Conservation (phyloP, 805 yeast genomes). For the Deakozyma indianensis region DNA sequence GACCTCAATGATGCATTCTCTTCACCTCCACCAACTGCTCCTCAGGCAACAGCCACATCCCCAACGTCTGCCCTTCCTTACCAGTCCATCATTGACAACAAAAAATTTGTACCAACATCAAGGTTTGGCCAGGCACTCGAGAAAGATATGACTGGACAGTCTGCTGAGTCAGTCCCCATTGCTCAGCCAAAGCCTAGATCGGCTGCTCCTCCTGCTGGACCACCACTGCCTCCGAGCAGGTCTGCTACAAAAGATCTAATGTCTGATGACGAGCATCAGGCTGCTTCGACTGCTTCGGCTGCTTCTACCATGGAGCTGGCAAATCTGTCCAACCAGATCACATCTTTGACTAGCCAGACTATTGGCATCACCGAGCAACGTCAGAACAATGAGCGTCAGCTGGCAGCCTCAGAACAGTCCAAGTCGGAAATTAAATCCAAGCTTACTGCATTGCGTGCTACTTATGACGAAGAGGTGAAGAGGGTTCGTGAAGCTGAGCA, state of each 20-base stretch:
- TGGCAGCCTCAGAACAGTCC: slow-evolving; percentile 47
- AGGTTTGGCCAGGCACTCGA: slow-evolving; percentile 67
- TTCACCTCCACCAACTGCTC: slow-evolving; percentile 26
- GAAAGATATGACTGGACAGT: slow-evolving; percentile 19
- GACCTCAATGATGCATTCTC: slow-evolving; percentile 43
- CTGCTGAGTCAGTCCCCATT: slow-evolving; percentile 19
- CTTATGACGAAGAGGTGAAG: slow-evolving; percentile 66
- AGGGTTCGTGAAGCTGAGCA: slow-evolving; percentile 63
- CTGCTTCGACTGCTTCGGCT: slow-evolving; percentile 61
- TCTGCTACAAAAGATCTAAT: slow-evolving; percentile 27
- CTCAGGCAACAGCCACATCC: too few species aligned
- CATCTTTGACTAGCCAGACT: slow-evolving; percentile 64
- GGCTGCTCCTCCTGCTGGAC: slow-evolving; percentile 9
- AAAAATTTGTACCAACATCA: slow-evolving; percentile 66
- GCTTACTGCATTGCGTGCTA: slow-evolving; percentile 45
- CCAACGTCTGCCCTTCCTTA: slow-evolving; percentile 12
- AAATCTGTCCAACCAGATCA: slow-evolving; percentile 71
- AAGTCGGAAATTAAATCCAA: slow-evolving; percentile 65
- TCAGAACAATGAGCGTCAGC: slow-evolving; percentile 60
- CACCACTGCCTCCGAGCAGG: slow-evolving; percentile 18
- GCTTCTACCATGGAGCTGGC: slow-evolving; percentile 46
- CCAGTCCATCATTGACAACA: slow-evolving; percentile 19
- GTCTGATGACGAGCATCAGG: slow-evolving; percentile 38
- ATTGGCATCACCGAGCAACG: slow-evolving; percentile 56
- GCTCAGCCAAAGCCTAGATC: slow-evolving; percentile 27